phyloP scores from a whole-genome alignment of 768 basidiomycete genomes.

The Holtermanniella nyarrowii region DNA sequence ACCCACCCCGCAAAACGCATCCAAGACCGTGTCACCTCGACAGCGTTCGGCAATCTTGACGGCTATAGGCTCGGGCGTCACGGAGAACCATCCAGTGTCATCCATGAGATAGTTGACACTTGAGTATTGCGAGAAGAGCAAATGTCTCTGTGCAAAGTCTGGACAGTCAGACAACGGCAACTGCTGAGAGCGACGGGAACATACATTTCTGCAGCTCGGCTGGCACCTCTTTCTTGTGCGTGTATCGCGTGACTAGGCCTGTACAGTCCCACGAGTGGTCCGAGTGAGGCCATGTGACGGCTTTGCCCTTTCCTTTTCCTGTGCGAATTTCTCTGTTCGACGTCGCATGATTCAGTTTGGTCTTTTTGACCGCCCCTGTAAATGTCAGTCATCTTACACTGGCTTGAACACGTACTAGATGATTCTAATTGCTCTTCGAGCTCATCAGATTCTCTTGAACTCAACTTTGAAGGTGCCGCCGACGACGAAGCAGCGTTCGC shows the following conservation, averaged over 20 bases:
- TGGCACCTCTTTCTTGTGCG: slow-evolving; percentile 57
- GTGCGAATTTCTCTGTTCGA: too few relatives aligned
- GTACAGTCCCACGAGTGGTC: slow-evolving; percentile 52
- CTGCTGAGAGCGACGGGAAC: slow-evolving; percentile 30
- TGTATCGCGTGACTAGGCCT: slow-evolving; percentile 63
- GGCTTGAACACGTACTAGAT: too few relatives aligned
- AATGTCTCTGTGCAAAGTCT: slow-evolving; percentile 80
- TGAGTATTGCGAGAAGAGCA: slow-evolving; percentile 67
- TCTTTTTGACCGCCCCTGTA: too few relatives aligned
- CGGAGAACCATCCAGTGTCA: slow-evolving; percentile 94
- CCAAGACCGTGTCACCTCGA: slow-evolving; percentile 42
- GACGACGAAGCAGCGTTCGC: too few relatives aligned
- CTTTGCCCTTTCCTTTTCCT: slow-evolving; percentile 1
- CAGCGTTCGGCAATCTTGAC: slow-evolving; percentile 87
- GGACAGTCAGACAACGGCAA: neutral
- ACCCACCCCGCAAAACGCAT: slow-evolving; percentile 95
- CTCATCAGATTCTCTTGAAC: too few relatives aligned
- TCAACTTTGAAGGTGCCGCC: too few relatives aligned
- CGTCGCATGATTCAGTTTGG: too few relatives aligned
- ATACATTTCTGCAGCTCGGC: slow-evolving; percentile 71
- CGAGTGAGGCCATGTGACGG: slow-evolving; percentile 5
- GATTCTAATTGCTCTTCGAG: too few relatives aligned
- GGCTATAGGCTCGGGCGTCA: slow-evolving; percentile 90
- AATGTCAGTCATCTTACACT: too few relatives aligned
- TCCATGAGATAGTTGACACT: slow-evolving; percentile 76